phyloP scores from a whole-genome alignment of 2,329 filamentous ascomycete genomes.

The Fusarium temperatum region DNA sequence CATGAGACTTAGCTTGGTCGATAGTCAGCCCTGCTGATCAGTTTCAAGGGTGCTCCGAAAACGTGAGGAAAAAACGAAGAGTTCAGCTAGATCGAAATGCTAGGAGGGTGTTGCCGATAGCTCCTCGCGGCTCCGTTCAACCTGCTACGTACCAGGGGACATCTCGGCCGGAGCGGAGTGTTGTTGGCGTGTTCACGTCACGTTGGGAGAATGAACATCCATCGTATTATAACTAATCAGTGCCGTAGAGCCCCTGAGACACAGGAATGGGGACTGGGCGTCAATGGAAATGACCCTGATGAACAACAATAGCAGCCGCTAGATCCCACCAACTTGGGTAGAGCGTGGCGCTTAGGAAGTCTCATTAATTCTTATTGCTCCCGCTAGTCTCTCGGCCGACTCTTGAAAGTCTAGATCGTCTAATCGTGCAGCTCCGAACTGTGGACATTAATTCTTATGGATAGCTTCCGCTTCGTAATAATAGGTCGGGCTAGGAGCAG shows the following conservation, averaged over 20 bases:
- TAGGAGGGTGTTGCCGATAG: slow-evolving; percentile 2
- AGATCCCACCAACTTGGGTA: slow-evolving; percentile 3
- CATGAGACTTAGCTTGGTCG: not conserved
- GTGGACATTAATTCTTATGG: not conserved
- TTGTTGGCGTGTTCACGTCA: slow-evolving; percentile 28
- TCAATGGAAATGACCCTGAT: not conserved
- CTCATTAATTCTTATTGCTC: slow-evolving; percentile 6
- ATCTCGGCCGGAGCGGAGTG: slow-evolving; percentile 26
- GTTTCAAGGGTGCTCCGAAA: not conserved
- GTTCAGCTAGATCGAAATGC: not conserved
- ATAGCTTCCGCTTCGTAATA: not conserved
- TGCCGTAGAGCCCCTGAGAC: not conserved
- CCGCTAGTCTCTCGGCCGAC: slow-evolving; percentile 16
- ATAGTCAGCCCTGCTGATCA: not conserved
- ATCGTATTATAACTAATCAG: not conserved
- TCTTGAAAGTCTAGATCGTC: not conserved
- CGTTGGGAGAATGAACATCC: slow-evolving; percentile 16
- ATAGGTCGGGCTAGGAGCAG: not conserved
- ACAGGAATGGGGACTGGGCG: not conserved
- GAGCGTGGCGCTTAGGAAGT: slow-evolving; percentile 12
- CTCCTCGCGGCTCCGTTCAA: slow-evolving; percentile 18
- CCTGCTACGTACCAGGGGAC: slow-evolving; percentile 11
- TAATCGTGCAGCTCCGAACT: not conserved
- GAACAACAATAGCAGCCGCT: not conserved
- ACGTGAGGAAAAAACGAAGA: not conserved